Conservation (phyloP, 768 basidiomycete genomes). For the Leccinum aurantiacum region DNA sequence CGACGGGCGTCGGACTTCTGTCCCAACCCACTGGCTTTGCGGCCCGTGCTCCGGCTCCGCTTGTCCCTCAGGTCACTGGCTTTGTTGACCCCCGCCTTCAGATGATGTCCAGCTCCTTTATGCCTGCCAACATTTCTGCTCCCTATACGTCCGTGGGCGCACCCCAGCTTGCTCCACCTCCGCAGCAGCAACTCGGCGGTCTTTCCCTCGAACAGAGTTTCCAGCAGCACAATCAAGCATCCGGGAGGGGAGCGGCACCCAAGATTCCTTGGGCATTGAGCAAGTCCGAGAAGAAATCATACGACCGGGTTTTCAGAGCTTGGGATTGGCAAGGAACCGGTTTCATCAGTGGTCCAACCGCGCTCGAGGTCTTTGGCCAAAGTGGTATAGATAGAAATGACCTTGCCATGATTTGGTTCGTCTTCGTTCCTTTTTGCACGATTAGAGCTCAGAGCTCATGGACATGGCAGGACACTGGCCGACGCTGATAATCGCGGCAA, state of each 20-base stretch:
- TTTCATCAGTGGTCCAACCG: slow-evolving; percentile 83
- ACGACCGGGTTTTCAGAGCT: slow-evolving; percentile 94
- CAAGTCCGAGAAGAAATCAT: slow-evolving; percentile 92
- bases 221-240: slow-evolving; percentile 80
- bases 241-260: slow-evolving; percentile 61
- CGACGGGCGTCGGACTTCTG: slow-evolving; percentile 26
- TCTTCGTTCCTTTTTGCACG: slow-evolving; percentile 8
- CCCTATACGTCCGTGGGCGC: slow-evolving; percentile 58
- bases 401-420: slow-evolving; percentile 89
- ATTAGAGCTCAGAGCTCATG: background rate
- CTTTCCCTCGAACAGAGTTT: slow-evolving; percentile 78
- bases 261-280: slow-evolving; percentile 84
- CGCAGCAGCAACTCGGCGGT: slow-evolving; percentile 54
- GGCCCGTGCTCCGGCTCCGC: slow-evolving; percentile 41
- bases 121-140: slow-evolving; percentile 70
- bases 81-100: slow-evolving; percentile 79
- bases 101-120: slow-evolving; percentile 91
- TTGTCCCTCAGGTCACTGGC: slow-evolving; percentile 77
- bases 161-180: slow-evolving; percentile 59
- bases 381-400: slow-evolving; percentile 89
- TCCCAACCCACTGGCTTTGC: slow-evolving; percentile 47
- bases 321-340: slow-evolving; percentile 85
- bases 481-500: slow-evolving; percentile 94
- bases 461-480: slow-evolving; percentile 71
- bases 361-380: slow-evolving; percentile 91